Base-by-base conservation (phyloP, 768 basidiomycete genomes). In the Leucocoprinus birnbaumii region DNA sequence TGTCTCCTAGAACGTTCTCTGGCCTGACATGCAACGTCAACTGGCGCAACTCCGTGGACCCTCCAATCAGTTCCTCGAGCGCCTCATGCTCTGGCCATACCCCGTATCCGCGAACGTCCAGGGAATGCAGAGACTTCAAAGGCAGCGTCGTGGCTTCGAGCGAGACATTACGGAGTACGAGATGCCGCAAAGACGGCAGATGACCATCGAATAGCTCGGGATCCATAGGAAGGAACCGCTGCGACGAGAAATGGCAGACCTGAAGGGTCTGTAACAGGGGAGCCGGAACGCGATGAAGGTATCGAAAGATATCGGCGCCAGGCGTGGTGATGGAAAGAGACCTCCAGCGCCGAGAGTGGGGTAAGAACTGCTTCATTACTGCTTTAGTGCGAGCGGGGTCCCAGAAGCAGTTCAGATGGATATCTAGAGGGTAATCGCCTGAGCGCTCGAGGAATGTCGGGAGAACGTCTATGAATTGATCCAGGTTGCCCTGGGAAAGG, bases 331-430 rank as follows among this genome's bases (percentile, higher is more conserved):
- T 62, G 7, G 64, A 64, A 5, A 70, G 63, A 3, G 53, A 53
- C 14, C 55, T 58, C 69, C 69, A 70, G 1, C 68, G 65, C 14
- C 58, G 53, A 54, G 62, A 65, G 40, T 71, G 68, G 14, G 64
- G 68, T 18, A 62, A 40, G 55, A 72, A 57, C 10, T 55, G 48
- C 3, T 58, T 53, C 58, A 72, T 61, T 38, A 70, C 31, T 4
- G 22, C 31, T 10, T 65, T 60, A 2, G 63, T 68, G n/a, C 21
- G 48, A 11, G 26, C 16, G 11, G 26, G 46, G 11, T 58, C 46
- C 68, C 71, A 71, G 50, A 64, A 72, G 49, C 67, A 69, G 42
- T 52, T 61, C 47, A 72, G 42, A 11, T 60, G 61, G 25, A 72
- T 63, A 51, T 66, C 62, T 46, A 72, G 51, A 6, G 65, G 68